Conservation (phyloP, 768 basidiomycete genomes). For the Lentinula detonsa region DNA sequence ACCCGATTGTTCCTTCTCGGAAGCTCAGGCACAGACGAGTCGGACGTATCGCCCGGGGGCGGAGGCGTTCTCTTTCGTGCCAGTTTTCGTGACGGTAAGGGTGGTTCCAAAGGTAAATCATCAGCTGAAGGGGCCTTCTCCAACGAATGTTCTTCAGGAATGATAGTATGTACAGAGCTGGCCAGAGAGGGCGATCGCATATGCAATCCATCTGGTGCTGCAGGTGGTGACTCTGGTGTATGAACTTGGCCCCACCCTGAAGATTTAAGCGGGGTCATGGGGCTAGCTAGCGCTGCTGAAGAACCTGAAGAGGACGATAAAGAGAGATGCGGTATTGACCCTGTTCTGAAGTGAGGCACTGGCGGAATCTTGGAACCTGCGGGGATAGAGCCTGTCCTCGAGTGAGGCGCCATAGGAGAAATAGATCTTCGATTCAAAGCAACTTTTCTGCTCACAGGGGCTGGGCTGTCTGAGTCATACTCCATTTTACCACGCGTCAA, state of each 20-base stretch:
- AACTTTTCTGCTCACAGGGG: slow-evolving; percentile 46
- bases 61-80: slow-evolving; percentile 34
- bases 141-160: slow-evolving; percentile 12
- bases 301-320: slow-evolving; percentile 2
- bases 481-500: slow-evolving; percentile 37
- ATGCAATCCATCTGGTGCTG: slow-evolving; percentile 29
- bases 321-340: slow-evolving; percentile 1
- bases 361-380: slow-evolving; percentile 26
- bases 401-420: slow-evolving; percentile 65
- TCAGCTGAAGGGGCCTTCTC: not conserved
- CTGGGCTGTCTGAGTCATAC: slow-evolving; percentile 47
- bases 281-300: slow-evolving; percentile 9
- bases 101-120: slow-evolving; percentile 16
- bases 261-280: slow-evolving; percentile 14
- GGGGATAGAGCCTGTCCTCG: slow-evolving; percentile 18
- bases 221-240: slow-evolving; percentile 31
- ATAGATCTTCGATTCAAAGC: slow-evolving; percentile 61
- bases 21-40: slow-evolving; percentile 33
- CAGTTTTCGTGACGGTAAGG: slow-evolving; percentile 20
- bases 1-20: slow-evolving; percentile 36
- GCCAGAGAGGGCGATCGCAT: slow-evolving; percentile 25
- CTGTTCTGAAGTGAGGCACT: slow-evolving; percentile 30
- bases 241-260: slow-evolving; percentile 26
- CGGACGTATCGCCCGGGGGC: slow-evolving; percentile 38
- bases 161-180: slow-evolving; percentile 21